Evolutionary conservation across 1,284 basidiomycete genomes (phyloP).

Genomic region (Coniferiporia weirii): DNA sequence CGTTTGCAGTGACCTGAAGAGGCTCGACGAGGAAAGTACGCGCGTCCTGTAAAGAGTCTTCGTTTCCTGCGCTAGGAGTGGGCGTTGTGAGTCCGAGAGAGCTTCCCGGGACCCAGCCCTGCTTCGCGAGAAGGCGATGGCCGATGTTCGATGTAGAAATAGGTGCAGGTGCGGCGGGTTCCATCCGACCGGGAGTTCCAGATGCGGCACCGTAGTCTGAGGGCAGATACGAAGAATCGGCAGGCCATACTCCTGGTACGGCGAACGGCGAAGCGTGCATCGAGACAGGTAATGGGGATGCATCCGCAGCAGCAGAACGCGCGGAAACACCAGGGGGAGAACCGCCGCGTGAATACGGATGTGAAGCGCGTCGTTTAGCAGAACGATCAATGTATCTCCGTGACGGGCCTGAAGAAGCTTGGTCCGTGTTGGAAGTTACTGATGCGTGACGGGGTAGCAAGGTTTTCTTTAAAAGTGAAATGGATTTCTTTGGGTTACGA

Average conservation of each 20-base stretch:
- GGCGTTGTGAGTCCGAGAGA: slow-evolving; percentile 41
- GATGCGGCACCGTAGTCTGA: neutral
- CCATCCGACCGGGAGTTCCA: neutral
- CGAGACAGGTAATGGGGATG: neutral
- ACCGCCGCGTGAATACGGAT: slow-evolving; percentile 36
- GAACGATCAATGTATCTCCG: slow-evolving; percentile 57
- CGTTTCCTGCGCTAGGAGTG: slow-evolving; percentile 7
- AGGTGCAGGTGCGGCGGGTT: slow-evolving; percentile 31
- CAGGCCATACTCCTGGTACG: neutral
- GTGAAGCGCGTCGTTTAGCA: slow-evolving; percentile 55
- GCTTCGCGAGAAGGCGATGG: slow-evolving; percentile 58
- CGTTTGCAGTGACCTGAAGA: slow-evolving; percentile 39
- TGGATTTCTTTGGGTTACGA: slow-evolving; percentile 6
- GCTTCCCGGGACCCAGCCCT: slow-evolving; percentile 69
- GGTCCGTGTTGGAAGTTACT: neutral
- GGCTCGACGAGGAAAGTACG: slow-evolving; percentile 48
- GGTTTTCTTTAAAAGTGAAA: slow-evolving; percentile 11
- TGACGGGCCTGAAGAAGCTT: neutral
- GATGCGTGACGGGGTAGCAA: slow-evolving; percentile 14
- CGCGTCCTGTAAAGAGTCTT: neutral
- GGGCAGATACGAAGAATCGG: neutral
- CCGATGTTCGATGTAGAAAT: slow-evolving; percentile 59
- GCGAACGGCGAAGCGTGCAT: neutral
- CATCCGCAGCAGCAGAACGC: neutral
- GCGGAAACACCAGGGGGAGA: slow-evolving; percentile 36